Conservation (phyloP, 2,329 filamentous ascomycete species). For the Parastagonospora avenae region DNA sequence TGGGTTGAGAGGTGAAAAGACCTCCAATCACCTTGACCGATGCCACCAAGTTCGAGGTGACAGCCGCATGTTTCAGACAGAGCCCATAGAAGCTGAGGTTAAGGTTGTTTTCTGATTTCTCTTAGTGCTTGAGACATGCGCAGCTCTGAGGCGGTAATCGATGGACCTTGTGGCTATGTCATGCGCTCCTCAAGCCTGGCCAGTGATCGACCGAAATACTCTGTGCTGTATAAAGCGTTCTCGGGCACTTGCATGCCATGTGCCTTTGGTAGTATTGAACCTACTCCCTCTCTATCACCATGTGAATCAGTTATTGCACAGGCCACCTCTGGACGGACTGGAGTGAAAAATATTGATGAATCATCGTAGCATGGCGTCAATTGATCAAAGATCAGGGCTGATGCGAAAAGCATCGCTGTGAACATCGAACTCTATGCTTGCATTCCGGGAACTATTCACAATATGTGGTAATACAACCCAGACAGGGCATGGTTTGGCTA, state of each 20-base stretch:
- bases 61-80: not conserved
- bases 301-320: too few relatives aligned
- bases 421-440: conserved; percentile 7
- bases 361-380: too few relatives aligned
- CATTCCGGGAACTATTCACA: conserved; percentile 44
- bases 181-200: too few relatives aligned
- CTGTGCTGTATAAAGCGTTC: too few relatives aligned
- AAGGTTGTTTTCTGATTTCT: conserved; percentile 20
- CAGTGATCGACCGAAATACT: too few relatives aligned
- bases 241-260: too few relatives aligned
- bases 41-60: conserved; percentile 1
- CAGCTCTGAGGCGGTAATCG: not conserved
- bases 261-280: too few relatives aligned
- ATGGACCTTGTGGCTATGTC: not conserved
- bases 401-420: not conserved
- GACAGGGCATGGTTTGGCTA: conserved; percentile 36
- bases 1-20: not conserved
- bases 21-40: not conserved
- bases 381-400: too few relatives aligned
- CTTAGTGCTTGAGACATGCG: conserved; percentile 8
- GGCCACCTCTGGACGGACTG: too few relatives aligned
- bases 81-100: conserved; percentile 11
- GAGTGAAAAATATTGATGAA: too few relatives aligned
- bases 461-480: conserved; percentile 48
- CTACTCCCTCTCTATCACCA: too few relatives aligned